Percentiles rank a stretch among this genome's conserved stretches.
Conservation (phyloP, 305 asterid genomes). For the Caryopteris hybrid region DNA sequence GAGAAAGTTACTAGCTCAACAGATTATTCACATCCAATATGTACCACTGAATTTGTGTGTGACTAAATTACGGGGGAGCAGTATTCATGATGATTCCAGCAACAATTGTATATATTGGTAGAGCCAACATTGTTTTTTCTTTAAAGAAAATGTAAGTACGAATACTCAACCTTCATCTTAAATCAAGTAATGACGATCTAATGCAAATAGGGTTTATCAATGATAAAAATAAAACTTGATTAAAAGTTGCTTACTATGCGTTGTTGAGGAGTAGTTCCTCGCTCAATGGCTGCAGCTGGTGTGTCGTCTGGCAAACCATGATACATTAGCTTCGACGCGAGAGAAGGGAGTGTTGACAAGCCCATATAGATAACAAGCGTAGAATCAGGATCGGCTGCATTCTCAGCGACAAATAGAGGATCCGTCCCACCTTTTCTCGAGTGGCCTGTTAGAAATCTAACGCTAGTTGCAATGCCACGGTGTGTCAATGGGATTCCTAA, state of each 20-base stretch:
- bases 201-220: neutral
- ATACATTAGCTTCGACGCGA: slow-evolving; percentile 60
- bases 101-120: no score
- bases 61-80: no score
- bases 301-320: slow-evolving; percentile 81
- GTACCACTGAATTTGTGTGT: no score
- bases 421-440: slow-evolving; percentile 91
- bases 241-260: slow-evolving; percentile 42
- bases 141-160: no score
- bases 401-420: slow-evolving; percentile 80
- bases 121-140: no score
- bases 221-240: neutral
- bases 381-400: slow-evolving; percentile 85
- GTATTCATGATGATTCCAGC: no score
- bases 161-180: neutral
- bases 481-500: slow-evolving; percentile 92
- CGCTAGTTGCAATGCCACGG: slow-evolving; percentile 88
- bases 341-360: slow-evolving; percentile 85
- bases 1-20: no score
- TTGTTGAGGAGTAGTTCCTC: slow-evolving; percentile 97
- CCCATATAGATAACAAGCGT: slow-evolving; percentile 93
- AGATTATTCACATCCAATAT: no score
- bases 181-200: neutral
- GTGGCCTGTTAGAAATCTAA: slow-evolving; percentile 88
- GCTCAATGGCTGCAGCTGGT: slow-evolving; percentile 87